Percentiles rank a stretch among this genome's conserved stretches.
These are phyloP conservation scores for Coniferiporia sulphurascens DNA, from an alignment of 1,284 basidiomycete genomes.

Conservation along the genomic window DNA sequence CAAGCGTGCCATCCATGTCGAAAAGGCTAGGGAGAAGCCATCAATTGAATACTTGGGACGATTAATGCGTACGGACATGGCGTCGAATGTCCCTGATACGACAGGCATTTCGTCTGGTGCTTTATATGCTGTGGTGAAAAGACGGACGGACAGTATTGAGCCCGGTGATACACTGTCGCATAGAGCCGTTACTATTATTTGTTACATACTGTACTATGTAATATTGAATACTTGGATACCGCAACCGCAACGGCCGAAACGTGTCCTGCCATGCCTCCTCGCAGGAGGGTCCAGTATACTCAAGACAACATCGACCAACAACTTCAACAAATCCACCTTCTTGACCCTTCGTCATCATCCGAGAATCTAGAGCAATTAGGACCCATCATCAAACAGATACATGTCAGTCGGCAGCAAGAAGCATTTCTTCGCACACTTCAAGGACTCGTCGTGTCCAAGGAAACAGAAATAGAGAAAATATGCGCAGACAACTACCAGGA, in stretches of 20 bases:
- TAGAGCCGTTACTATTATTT: not conserved
- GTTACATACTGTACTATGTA: not conserved
- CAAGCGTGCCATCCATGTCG: conserved; percentile 77
- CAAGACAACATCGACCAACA: conserved; percentile 80
- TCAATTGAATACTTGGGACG: not conserved
- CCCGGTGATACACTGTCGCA: not conserved
- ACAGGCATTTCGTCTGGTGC: conserved; percentile 36
- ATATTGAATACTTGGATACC: not conserved
- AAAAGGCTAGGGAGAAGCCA: conserved; percentile 5
- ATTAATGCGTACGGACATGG: conserved; percentile 39
- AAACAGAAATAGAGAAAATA: conserved; percentile 93
- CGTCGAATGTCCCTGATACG: conserved; percentile 46
- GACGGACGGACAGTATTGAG: not conserved
- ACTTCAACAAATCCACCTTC: conserved; percentile 80
- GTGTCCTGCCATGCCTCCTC: conserved; percentile 55
- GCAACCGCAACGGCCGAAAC: too few relatives aligned
- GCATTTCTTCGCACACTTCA: conserved; percentile 85
- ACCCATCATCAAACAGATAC: conserved; percentile 90
- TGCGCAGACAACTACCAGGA: conserved; percentile 97
- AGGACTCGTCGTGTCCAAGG: conserved; percentile 87
- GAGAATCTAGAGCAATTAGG: conserved; percentile 93
- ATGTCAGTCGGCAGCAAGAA: conserved; percentile 87
- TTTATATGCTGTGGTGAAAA: not conserved
- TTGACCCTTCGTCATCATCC: conserved; percentile 78
- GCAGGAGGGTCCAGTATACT: conserved; percentile 67